phyloP scores from a whole-genome alignment of 768 basidiomycete species.

The Mycena capillaripes region DNA sequence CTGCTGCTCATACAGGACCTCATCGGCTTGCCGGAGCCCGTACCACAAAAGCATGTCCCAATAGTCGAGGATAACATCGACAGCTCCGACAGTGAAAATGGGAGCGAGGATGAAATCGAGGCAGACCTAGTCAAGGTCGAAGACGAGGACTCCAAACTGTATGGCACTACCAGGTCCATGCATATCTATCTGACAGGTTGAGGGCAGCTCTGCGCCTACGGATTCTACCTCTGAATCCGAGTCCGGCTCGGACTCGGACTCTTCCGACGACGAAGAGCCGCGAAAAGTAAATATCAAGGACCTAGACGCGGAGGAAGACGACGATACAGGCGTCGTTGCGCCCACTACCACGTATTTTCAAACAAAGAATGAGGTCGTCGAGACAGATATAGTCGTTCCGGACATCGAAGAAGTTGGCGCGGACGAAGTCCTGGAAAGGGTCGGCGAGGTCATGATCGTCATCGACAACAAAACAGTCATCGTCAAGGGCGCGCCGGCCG shows the following conservation, averaged over 20 bases:
- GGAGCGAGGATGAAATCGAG: conserved; percentile 83
- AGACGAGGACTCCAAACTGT: conserved; percentile 51
- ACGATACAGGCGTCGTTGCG: conserved; percentile 58
- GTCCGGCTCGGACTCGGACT: conserved; percentile 56
- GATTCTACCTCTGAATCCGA: conserved; percentile 56
- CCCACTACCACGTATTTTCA: conserved; percentile 61
- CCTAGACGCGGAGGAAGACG: conserved; percentile 59
- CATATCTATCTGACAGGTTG: conserved; percentile 21
- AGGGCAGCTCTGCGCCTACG: conserved; percentile 42
- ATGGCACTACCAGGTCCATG: conserved; percentile 33
- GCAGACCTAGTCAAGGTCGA: conserved; percentile 67
- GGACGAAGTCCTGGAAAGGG: conserved; percentile 77
- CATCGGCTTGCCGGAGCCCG: conserved; percentile 57
- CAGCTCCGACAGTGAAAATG: conserved; percentile 67
- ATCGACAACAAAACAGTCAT: conserved; percentile 81
- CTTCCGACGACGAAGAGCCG: conserved; percentile 35
- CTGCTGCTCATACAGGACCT: conserved; percentile 80
- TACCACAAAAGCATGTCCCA: conserved; percentile 8
- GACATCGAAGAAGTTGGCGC: conserved; percentile 72
- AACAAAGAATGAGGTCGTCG: conserved; percentile 80
- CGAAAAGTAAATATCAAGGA: conserved; percentile 29
- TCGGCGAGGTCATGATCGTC: conserved; percentile 85
- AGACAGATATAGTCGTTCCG: conserved; percentile 72
- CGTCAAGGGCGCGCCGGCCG: conserved; percentile 71
- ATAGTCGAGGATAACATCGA: conserved; percentile 57